Evolutionary conservation across 208 protist genomes (phyloP).

Genomic region (Acanthamoeba triangularis): DNA sequence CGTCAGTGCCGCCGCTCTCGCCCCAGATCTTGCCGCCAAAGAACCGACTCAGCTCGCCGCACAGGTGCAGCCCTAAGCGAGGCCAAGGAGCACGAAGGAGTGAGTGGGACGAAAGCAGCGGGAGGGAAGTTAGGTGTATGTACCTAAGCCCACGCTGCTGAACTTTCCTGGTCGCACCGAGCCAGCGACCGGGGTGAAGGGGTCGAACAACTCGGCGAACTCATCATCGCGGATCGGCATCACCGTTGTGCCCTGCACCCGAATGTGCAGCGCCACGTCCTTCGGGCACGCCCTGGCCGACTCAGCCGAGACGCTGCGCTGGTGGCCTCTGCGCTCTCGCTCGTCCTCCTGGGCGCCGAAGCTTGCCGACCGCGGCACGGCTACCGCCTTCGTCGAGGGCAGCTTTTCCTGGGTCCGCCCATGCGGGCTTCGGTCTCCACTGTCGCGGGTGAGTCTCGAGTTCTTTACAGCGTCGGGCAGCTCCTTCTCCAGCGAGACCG

Average conservation of each 20-base stretch:
- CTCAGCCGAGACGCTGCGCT: no score
- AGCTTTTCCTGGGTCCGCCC: no score
- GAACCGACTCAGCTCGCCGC: neutral
- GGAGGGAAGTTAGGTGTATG: neutral
- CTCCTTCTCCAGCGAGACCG: neutral
- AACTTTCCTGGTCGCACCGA: neutral
- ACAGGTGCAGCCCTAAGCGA: neutral
- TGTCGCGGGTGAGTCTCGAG: no score
- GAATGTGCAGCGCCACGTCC: neutral
- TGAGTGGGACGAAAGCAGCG: neutral
- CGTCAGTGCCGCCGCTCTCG: neutral
- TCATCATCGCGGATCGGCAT: neutral
- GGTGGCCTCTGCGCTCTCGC: neutral
- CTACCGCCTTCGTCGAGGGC: no score
- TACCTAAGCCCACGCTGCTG: neutral
- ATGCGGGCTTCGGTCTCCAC: no score
- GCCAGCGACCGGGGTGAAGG: neutral
- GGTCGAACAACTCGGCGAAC: neutral
- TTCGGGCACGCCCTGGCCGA: neutral
- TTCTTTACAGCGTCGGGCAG: no score
- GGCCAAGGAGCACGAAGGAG: neutral
- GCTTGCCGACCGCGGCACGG: no score
- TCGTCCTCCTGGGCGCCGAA: neutral
- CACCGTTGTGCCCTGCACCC: neutral
- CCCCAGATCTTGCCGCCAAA: constrained; percentile 3